Evolutionary conservation across 192 early-diverging fungal species (phyloP).

Genomic region (Oehlia diaphana): DNA sequence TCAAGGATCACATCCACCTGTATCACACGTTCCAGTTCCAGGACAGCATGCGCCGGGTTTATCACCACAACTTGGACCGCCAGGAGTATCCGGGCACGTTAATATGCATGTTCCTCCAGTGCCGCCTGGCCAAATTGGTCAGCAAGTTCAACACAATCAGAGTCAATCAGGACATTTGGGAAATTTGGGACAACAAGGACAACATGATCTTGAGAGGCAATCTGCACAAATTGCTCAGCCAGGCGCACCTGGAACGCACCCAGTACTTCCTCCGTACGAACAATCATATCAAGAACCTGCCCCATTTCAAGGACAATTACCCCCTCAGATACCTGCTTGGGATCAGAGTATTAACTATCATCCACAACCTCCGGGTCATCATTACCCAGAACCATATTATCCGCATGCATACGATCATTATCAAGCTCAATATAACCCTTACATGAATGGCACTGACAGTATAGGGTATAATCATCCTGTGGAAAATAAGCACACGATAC

Average conservation of each 20-base stretch:
- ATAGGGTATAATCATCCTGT: slow-evolving; percentile 1
- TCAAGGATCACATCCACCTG: not conserved
- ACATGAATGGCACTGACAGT: not conserved
- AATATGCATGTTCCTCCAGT: not conserved
- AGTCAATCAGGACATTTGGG: slow-evolving; percentile 4
- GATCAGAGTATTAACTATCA: slow-evolving; percentile 16
- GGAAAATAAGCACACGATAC: not conserved
- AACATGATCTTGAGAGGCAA: not conserved
- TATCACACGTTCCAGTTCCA: not conserved
- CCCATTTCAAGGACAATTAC: slow-evolving; percentile 26
- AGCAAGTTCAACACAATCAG: not conserved
- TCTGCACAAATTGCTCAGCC: not conserved
- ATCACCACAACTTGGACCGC: slow-evolving; percentile 2
- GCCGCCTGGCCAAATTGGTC: not conserved
- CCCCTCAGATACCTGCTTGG: slow-evolving; percentile 15
- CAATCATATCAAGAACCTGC: slow-evolving; percentile 12
- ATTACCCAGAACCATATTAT: not conserved
- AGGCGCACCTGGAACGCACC: slow-evolving; percentile 2
- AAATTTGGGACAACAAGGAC: not conserved
- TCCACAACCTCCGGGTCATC: not conserved
- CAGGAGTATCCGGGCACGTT: not conserved
- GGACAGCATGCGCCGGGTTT: not conserved
- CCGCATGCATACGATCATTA: slow-evolving; percentile 8
- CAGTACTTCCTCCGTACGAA: not conserved
- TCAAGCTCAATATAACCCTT: not conserved